phyloP scores from a whole-genome alignment of 129 eudicot genomes.

The Pseudognaphalium luteoalbum region DNA sequence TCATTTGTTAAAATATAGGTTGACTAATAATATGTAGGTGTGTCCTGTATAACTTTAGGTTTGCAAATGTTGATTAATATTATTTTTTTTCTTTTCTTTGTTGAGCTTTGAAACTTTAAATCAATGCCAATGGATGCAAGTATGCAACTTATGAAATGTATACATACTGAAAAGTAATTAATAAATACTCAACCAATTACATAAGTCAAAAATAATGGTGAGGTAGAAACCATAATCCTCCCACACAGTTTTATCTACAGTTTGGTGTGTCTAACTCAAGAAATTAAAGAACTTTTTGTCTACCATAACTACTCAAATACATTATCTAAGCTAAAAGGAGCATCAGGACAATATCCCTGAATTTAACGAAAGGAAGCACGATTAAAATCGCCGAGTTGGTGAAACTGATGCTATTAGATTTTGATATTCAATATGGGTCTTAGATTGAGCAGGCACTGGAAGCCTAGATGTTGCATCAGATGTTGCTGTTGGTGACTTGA shows the following conservation, averaged over 20 bases:
- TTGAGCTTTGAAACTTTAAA: not conserved
- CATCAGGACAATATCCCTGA: not conserved
- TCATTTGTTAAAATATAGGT: not conserved
- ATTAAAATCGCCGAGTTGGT: not conserved
- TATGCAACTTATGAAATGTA: not conserved
- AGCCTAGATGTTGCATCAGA: conserved; percentile 40
- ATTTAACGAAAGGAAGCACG: not conserved
- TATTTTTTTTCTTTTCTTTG: not conserved
- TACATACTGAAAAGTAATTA: not conserved
- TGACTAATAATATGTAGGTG: not conserved
- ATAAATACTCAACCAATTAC: not conserved
- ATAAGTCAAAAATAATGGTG: conserved; percentile 3
- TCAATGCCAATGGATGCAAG: not conserved
- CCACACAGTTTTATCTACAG: conserved; percentile 16
- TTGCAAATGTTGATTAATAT: not conserved
- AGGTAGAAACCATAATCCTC: not conserved
- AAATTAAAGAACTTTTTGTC: not conserved
- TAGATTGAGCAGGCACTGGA: conserved; percentile 40
- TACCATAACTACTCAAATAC: not conserved
- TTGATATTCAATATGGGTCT: conserved; percentile 21
- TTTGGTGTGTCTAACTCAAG: conserved; percentile 11
- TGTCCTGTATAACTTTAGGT: not conserved
- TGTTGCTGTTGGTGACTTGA: conserved; percentile 21
- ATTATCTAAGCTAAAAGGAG: not conserved
- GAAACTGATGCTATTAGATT: not conserved